Base-by-base conservation (phyloP, 495 filamentous ascomycete species). In the Penicillium paradoxum region DNA sequence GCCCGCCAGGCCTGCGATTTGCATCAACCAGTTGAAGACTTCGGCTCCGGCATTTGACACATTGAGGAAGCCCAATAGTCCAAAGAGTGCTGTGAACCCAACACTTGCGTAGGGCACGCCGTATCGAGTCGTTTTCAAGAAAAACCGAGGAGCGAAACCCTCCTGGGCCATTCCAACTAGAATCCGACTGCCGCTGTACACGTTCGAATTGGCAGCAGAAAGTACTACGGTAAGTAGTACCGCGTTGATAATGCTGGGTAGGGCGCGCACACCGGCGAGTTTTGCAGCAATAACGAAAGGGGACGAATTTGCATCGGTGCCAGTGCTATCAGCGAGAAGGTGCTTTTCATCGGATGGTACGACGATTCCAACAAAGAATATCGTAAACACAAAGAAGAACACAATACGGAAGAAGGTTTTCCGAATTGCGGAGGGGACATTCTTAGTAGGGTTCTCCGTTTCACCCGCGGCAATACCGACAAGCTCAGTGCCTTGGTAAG, bases 161-260 rank as follows among this genome's bases (percentile, higher is more conserved):
- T 83, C 77, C 24, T 78, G 68, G 14, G 81, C 79, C 24, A 86
- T 71, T 11, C 79, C 79, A 33, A 82, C 69, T 14, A 87, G 70
- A 24, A 85, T 78, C 29, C 83, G 82, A 56, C 77, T 80, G 38
- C 80, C 80, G 3, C 83, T 88, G 71, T 88, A 92, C 45, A 89
- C 76, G 73, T 86, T 88, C 4, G 85, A 83, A 64, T 92, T 92
- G 46, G 81, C 87, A 4, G 83, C 79, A 4, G 82, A 86, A 32
- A 81, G 73, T 2, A 83, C 84, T 2, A 83, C 82, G 18, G 77
- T 88, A 38, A 89, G 67, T 24, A 89, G 77, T 14, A 86, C 80
- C 10, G 81, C 87, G 68, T 91, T 92, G 71, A 92, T 85, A 47
- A 90, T 80, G 47, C 80, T 76, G 8, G 83, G 85, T 5, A 91